A percentile compares a stretch with the other conserved stretches of the same genome.
Conservation (phyloP, 495 filamentous ascomycete genomes). For the Bacidia rubella region DNA sequence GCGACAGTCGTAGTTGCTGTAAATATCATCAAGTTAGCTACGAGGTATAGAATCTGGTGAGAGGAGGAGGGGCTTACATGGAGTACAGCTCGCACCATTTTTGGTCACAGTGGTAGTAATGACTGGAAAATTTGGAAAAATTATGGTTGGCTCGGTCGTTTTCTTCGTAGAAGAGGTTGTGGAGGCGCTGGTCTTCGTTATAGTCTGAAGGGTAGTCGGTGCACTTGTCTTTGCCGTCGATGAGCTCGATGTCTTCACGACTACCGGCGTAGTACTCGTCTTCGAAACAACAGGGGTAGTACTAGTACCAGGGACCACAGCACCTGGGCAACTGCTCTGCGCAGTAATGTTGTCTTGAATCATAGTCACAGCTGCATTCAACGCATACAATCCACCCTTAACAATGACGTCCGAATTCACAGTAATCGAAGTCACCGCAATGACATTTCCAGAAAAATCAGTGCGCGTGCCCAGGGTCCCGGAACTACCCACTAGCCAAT, state of each 20-base stretch:
- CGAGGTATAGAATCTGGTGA: too few species aligned
- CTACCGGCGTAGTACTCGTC: not conserved
- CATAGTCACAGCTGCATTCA: constrained; percentile 4
- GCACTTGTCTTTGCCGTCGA: not conserved
- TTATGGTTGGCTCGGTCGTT: not conserved
- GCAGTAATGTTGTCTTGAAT: constrained; percentile 4
- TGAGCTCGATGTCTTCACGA: not conserved
- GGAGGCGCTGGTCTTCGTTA: not conserved
- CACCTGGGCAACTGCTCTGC: not conserved
- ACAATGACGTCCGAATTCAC: not conserved
- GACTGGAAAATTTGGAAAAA: too few species aligned
- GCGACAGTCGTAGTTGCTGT: too few species aligned
- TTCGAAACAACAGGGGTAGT: not conserved
- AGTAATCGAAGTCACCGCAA: constrained; percentile 2
- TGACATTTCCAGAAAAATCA: not conserved
- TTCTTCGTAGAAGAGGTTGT: not conserved
- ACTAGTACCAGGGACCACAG: not conserved
- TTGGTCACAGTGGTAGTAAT: too few species aligned
- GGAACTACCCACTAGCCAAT: constrained; percentile 2
- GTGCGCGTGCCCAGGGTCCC: not conserved
- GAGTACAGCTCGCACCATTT: too few species aligned
- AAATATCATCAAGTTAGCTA: too few species aligned
- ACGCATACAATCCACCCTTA: constrained; percentile 1
- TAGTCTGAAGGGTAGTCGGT: not conserved
- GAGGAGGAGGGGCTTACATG: too few species aligned